phyloP scores from a whole-genome alignment of 352 stramenopile species.

The Phytophthora citricola region DNA sequence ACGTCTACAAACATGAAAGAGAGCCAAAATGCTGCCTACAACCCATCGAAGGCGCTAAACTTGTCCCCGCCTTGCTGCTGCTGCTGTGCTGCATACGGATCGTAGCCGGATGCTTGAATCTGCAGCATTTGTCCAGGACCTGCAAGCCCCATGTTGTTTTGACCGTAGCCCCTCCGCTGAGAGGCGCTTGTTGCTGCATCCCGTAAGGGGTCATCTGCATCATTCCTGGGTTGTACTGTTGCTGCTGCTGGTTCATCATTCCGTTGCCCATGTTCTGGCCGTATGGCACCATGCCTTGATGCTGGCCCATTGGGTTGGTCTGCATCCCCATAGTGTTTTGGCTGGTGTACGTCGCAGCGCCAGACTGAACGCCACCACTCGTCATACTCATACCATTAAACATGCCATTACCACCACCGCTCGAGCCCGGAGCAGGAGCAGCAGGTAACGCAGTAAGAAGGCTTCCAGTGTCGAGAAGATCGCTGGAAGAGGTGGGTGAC shows the following conservation, averaged over 20 bases:
- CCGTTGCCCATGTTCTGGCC: slow-evolving; percentile 43
- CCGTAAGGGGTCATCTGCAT: slow-evolving; percentile 86
- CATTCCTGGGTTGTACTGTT: slow-evolving; percentile 61
- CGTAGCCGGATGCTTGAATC: slow-evolving; percentile 66
- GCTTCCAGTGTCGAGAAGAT: slow-evolving; percentile 57
- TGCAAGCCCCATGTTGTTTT: slow-evolving; percentile 50
- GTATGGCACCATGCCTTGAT: slow-evolving; percentile 42
- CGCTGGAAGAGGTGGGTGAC: slow-evolving; percentile 37
- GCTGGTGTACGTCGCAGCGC: slow-evolving; percentile 43
- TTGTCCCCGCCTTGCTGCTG: slow-evolving; percentile 65
- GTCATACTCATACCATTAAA: slow-evolving; percentile 78
- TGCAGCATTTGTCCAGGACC: slow-evolving; percentile 74
- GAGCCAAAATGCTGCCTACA: slow-evolving; percentile 48
- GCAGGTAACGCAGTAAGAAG: slow-evolving; percentile 54
- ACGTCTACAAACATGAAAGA: slow-evolving; percentile 43
- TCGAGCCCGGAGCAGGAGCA: slow-evolving; percentile 32
- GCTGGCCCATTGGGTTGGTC: slow-evolving; percentile 24
- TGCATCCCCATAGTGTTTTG: slow-evolving; percentile 49
- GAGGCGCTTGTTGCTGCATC: slow-evolving; percentile 58
- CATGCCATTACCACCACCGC: slow-evolving; percentile 42
- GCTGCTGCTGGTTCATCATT: slow-evolving; percentile 50
- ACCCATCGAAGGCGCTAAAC: slow-evolving; percentile 83
- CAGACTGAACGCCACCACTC: slow-evolving; percentile 31
- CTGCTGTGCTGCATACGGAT: slow-evolving; percentile 60
- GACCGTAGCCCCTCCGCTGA: slow-evolving; percentile 51